Conservation (phyloP, 225 moss, liverwort and hornwort genomes). For the Rhytidiadelphus loreus region DNA sequence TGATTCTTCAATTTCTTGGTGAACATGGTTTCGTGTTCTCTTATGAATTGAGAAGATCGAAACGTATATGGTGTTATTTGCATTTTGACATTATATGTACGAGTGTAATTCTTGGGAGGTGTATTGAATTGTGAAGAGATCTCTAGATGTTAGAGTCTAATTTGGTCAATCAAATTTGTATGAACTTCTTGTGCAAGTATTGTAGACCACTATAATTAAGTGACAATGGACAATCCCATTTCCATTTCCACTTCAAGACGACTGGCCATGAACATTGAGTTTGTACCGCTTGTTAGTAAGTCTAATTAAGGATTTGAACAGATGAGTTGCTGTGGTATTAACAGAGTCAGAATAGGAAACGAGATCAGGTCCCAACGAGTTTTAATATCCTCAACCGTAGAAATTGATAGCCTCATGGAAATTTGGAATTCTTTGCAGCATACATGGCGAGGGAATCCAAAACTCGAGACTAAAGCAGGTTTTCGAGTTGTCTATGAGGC, state of each 20-base stretch:
- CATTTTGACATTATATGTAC: neutral
- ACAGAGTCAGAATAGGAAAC: neutral
- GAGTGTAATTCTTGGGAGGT: neutral
- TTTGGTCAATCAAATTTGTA: neutral
- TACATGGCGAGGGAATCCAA: conserved; percentile 25
- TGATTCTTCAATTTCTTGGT: too few relatives aligned
- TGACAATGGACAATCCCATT: neutral
- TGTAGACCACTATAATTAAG: neutral
- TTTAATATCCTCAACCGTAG: neutral
- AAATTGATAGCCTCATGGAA: neutral
- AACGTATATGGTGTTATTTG: neutral
- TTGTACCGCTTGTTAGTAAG: neutral
- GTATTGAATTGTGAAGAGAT: neutral
- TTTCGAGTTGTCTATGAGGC: conserved; percentile 31
- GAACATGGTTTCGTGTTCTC: neutral
- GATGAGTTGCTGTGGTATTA: neutral
- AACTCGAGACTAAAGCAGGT: conserved; percentile 16
- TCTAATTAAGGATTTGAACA: neutral
- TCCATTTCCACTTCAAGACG: neutral
- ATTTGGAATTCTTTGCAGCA: neutral
- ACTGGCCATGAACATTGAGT: neutral
- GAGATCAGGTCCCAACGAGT: neutral
- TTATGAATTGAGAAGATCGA: neutral
- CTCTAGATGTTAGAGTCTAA: neutral
- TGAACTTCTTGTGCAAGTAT: neutral